Conservation (phyloP, 768 basidiomycete species). For the Russula sp. region DNA sequence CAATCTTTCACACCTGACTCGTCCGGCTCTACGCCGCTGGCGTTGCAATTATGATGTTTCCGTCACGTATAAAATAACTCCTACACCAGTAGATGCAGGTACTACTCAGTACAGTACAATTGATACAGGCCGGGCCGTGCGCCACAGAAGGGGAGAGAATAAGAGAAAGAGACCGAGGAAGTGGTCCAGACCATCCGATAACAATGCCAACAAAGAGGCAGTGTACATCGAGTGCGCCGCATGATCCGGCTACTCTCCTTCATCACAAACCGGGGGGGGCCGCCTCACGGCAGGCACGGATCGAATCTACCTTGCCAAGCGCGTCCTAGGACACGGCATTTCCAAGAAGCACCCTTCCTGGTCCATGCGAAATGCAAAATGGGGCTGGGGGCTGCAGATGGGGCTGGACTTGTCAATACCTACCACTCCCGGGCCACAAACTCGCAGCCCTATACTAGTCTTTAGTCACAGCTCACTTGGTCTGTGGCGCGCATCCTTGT, state of each 20-base stretch:
- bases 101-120: too few relatives aligned
- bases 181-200: constrained; percentile 20
- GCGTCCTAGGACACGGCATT: constrained; percentile 16
- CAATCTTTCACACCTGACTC: too few relatives aligned
- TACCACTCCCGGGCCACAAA: constrained; percentile 14
- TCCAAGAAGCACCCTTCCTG: neutral
- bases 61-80: too few relatives aligned
- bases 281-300: constrained; percentile 20
- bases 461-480: neutral
- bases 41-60: too few relatives aligned
- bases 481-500: constrained; percentile 19
- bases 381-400: neutral
- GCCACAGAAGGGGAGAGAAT: constrained; percentile 13
- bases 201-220: constrained; percentile 18
- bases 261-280: constrained; percentile 7
- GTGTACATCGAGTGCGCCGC: constrained; percentile 20
- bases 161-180: constrained; percentile 8
- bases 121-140: neutral
- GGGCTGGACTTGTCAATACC: neutral
- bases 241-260: constrained; percentile 16
- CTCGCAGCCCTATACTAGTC: neutral
- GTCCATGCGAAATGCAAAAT: neutral
- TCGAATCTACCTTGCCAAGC: constrained; percentile 8
- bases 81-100: too few relatives aligned
- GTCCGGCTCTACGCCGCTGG: too few relatives aligned